Base-by-base conservation (phyloP, 2,329 filamentous ascomycete genomes). In the Penicillium corylophilum region DNA sequence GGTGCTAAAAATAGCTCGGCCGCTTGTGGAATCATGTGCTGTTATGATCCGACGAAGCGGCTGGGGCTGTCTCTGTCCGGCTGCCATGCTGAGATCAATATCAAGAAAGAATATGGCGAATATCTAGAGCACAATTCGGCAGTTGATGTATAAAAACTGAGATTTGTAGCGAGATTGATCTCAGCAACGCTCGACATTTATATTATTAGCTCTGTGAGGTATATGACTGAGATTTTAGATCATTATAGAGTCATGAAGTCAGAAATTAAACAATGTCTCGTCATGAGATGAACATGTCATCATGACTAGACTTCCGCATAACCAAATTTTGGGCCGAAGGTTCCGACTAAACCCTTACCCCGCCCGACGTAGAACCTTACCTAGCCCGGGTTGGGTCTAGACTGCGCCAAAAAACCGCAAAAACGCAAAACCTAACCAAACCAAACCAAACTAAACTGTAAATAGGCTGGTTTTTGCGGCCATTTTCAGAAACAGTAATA, bases 1-100 rank as follows among this genome's bases (percentile, higher is more conserved):
- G 44, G 47, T 9, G 29, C 31, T 47, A 38, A 54, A 54, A 26
- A 50, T 39, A 44, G 51, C 51, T 47, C 28, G 47, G n/a, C 51
- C 51, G 16, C 44, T 54, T 47, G 6, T 47, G 20, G 51, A 1
- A 47, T 54, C 51, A 42, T 54, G 47, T 3, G 51, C 10, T 36
- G 51, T 54, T 47, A 54, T 47, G 40, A 54, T 36, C 4, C 51
- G 51, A 47, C 33, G 13, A 4, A 41, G 15, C 6, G 39, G 39
- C 22, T 26, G 4, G 22, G 22, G 22, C 22, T 41, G 15, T 16
- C 39, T 26, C n/a, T 38, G 35, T 41, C 39, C 39, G 15, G 22
- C 2, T 26, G 39, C n/a, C 39, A 41, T 41, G 13, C n/a, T 10
- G 39, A 41, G 39, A 22, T 10, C 39, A 40, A 40, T 10, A 23